Percentiles rank a stretch among this genome's conserved stretches.
Evolutionary conservation across 2,329 filamentous ascomycete genomes (phyloP).

Genomic region (Diaporthe sp.): DNA sequence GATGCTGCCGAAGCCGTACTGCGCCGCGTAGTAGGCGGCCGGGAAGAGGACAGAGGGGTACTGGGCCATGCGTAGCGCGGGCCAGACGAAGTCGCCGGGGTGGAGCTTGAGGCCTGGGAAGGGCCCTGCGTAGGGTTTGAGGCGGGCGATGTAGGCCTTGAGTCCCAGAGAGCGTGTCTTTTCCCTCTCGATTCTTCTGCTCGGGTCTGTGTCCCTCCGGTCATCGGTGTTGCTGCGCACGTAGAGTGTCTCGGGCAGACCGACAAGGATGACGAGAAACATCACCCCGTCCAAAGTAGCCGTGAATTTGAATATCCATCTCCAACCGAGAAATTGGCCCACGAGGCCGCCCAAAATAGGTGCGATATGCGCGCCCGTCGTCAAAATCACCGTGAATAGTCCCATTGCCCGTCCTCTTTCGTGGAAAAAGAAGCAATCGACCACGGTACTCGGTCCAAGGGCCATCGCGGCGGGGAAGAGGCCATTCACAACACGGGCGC

Average conservation of each 20-base stretch:
- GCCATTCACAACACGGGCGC: slow-evolving; percentile 46
- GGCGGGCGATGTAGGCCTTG: slow-evolving; percentile 38
- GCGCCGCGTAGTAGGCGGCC: slow-evolving; percentile 47
- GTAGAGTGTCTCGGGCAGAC: slow-evolving; percentile 49
- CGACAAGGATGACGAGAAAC: slow-evolving; percentile 44
- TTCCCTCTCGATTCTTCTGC: slow-evolving; percentile 27
- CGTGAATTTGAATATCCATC: slow-evolving; percentile 43
- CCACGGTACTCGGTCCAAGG: slow-evolving; percentile 47
- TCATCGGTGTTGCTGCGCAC: slow-evolving; percentile 33
- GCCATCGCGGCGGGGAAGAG: slow-evolving; percentile 48
- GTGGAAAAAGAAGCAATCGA: slow-evolving; percentile 49
- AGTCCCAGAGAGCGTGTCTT: slow-evolving; percentile 11
- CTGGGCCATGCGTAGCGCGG: slow-evolving; percentile 45
- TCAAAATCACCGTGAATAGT: slow-evolving; percentile 46
- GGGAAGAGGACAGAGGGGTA: slow-evolving; percentile 50
- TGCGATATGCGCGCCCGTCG: slow-evolving; percentile 46
- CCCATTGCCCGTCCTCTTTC: slow-evolving; percentile 48
- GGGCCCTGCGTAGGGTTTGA: slow-evolving; percentile 40
- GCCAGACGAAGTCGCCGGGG: slow-evolving; percentile 43
- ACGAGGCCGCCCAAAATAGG: slow-evolving; percentile 42
- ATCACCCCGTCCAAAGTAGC: slow-evolving; percentile 46
- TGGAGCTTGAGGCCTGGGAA: slow-evolving; percentile 20
- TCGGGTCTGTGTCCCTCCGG: slow-evolving; percentile 21
- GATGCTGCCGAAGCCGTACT: slow-evolving; percentile 49
- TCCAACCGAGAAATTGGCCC: slow-evolving; percentile 37